These are phyloP conservation scores for Tylopilus orsonianus DNA, from an alignment of 1,284 basidiomycete species.

Conservation along the genomic window DNA sequence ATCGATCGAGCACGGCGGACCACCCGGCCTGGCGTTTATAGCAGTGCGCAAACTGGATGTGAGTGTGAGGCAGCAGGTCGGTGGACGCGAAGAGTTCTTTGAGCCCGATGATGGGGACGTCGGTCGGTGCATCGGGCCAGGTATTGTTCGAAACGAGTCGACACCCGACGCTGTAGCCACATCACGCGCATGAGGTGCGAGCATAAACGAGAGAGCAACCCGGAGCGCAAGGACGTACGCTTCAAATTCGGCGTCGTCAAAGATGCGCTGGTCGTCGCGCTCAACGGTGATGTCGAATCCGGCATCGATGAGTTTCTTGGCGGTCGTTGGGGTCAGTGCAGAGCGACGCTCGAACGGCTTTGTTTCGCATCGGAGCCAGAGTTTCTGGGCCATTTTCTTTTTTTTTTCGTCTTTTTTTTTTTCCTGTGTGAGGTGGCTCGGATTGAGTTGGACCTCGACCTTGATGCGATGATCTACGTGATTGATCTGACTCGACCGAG, in stretches of 20 bases:
- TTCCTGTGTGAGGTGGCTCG: too few species aligned
- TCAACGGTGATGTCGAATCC: conserved; percentile 94
- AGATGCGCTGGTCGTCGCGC: conserved; percentile 93
- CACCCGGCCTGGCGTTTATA: conserved; percentile 98
- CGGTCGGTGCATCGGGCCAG: conserved; percentile 80
- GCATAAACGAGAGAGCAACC: background rate
- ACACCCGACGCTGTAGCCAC: conserved; percentile 85
- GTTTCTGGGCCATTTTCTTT: conserved; percentile 35
- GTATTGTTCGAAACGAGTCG: conserved; percentile 87
- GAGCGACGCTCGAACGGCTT: conserved; percentile 93
- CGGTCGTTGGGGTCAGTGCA: conserved; percentile 91
- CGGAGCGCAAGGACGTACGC: conserved; percentile 53
- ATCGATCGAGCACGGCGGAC: conserved; percentile 85
- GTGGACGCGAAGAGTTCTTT: conserved; percentile 90
- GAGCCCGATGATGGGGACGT: conserved; percentile 89
- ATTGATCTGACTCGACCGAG: background rate
- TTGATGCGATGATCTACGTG: background rate
- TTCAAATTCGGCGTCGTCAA: conserved; percentile 92
- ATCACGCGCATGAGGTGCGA: too few species aligned
- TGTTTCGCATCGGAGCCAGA: conserved; percentile 95
- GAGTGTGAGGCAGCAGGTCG: conserved; percentile 85
- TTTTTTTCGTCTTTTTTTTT: too few species aligned
- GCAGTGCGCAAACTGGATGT: conserved; percentile 99
- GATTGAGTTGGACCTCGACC: background rate
- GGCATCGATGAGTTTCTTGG: conserved; percentile 86